Evolutionary conservation across 306 rosid species (phyloP).

Genomic region (Gleditsia sinensis): DNA sequence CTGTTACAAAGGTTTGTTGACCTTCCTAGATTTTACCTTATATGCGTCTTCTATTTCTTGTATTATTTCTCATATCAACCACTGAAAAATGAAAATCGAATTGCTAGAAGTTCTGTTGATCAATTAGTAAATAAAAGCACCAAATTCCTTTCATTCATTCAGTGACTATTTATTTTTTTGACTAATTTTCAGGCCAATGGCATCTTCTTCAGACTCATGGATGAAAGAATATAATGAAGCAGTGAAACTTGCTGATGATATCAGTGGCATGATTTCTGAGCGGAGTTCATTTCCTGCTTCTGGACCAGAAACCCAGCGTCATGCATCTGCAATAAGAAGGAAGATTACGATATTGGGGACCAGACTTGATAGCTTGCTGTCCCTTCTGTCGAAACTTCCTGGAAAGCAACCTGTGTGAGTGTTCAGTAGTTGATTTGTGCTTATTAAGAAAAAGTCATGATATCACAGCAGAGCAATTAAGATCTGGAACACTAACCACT

Average conservation of each 20-base stretch:
- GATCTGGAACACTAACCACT: neutral
- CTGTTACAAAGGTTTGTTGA: no score
- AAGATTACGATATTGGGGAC: slow-evolving; percentile 95
- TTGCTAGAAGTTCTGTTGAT: no score
- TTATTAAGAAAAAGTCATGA: neutral
- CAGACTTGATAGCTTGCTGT: slow-evolving; percentile 91
- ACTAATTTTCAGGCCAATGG: slow-evolving; percentile 66
- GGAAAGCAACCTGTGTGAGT: slow-evolving; percentile 90
- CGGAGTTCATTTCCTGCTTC: slow-evolving; percentile 63
- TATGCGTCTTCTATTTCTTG: no score
- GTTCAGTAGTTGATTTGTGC: neutral
- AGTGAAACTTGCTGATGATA: slow-evolving; percentile 83
- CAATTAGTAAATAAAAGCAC: no score
- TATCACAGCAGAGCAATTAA: neutral
- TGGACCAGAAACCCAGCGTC: slow-evolving; percentile 94
- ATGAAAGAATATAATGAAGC: slow-evolving; percentile 94
- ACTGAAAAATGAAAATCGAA: no score
- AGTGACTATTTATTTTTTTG: neutral
- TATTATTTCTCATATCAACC: no score
- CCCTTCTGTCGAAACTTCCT: slow-evolving; percentile 74
- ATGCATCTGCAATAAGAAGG: slow-evolving; percentile 91
- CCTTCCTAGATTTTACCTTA: no score
- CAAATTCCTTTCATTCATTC: neutral
- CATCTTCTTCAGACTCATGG: slow-evolving; percentile 92
- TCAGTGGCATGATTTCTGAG: slow-evolving; percentile 88